Percentiles rank a stretch among this genome's conserved stretches.
Conservation (phyloP, 768 basidiomycete species). For the Hericium alpestre region DNA sequence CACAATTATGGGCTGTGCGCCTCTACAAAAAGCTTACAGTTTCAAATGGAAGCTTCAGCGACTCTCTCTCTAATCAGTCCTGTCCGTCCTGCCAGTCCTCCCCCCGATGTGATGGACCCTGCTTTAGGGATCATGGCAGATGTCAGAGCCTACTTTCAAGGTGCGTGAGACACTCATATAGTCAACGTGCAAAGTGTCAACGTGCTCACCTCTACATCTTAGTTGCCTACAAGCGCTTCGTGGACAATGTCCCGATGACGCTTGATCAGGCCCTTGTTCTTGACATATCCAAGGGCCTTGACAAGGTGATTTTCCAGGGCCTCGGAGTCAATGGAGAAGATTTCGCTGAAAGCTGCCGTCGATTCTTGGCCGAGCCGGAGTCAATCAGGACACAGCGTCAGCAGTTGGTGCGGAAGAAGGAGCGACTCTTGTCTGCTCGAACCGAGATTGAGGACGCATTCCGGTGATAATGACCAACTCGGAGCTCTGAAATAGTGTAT, state of each 20-base stretch:
- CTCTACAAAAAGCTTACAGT: background rate
- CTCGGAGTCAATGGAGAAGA: constrained; percentile 39
- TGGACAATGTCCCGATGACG: constrained; percentile 44
- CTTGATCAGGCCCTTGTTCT: constrained; percentile 46
- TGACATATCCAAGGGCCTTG: constrained; percentile 32
- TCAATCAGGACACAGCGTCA: constrained; percentile 14
- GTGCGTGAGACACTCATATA: too few relatives aligned
- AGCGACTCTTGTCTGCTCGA: constrained; percentile 34
- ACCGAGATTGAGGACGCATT: constrained; percentile 21
- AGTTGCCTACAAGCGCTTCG: constrained; percentile 51
- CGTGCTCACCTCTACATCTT: background rate
- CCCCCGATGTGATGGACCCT: constrained; percentile 38
- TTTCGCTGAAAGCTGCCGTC: constrained; percentile 32
- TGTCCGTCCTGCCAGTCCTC: constrained; percentile 22
- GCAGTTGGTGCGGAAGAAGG: constrained; percentile 26
- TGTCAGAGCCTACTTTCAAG: constrained; percentile 63
- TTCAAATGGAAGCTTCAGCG: background rate
- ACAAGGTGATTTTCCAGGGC: constrained; percentile 30
- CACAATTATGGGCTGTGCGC: background rate
- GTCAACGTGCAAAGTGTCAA: background rate
- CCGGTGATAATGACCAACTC: background rate
- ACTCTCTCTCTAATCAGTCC: constrained; percentile 8
- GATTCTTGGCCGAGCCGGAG: constrained; percentile 39
- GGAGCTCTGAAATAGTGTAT: too few relatives aligned
- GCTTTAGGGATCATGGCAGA: constrained; percentile 57